Percentiles rank a stretch among this genome's conserved stretches.
Evolutionary conservation across 306 rosid species (phyloP).

Genomic region (Lotus japonicus): DNA sequence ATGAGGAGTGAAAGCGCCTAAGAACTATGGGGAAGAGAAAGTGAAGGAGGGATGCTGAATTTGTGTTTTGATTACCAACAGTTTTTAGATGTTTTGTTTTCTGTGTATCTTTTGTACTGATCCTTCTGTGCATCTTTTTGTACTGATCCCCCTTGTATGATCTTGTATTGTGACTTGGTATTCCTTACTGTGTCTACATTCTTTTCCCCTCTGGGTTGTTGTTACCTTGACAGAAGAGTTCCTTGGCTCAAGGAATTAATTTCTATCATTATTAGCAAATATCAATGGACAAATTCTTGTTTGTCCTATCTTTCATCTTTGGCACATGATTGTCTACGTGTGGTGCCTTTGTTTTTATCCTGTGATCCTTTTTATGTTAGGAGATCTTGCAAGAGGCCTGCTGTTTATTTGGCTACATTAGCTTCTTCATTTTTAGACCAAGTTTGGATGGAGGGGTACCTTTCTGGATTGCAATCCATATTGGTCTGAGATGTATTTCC

Average conservation of each 20-base stretch:
- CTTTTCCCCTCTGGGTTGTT: neutral
- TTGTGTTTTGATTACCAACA: neutral
- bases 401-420: too few species aligned
- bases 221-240: neutral
- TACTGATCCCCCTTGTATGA: neutral
- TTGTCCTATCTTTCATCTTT: too few species aligned
- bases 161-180: neutral
- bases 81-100: neutral
- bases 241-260: neutral
- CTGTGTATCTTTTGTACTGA: neutral
- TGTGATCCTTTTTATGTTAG: too few species aligned
- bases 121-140: neutral
- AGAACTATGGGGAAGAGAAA: neutral
- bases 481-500: too few species aligned
- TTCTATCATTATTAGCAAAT: too few species aligned
- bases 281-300: too few species aligned
- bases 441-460: too few species aligned
- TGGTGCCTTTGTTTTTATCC: too few species aligned
- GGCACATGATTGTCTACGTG: too few species aligned
- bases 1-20: slow-evolving; percentile 25
- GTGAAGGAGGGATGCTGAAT: neutral
- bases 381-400: too few species aligned
- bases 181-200: neutral
- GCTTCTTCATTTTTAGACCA: too few species aligned
- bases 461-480: too few species aligned